Base-by-base conservation (phyloP, 1,139 yeast genomes). In the Diutina scorzettiae region DNA sequence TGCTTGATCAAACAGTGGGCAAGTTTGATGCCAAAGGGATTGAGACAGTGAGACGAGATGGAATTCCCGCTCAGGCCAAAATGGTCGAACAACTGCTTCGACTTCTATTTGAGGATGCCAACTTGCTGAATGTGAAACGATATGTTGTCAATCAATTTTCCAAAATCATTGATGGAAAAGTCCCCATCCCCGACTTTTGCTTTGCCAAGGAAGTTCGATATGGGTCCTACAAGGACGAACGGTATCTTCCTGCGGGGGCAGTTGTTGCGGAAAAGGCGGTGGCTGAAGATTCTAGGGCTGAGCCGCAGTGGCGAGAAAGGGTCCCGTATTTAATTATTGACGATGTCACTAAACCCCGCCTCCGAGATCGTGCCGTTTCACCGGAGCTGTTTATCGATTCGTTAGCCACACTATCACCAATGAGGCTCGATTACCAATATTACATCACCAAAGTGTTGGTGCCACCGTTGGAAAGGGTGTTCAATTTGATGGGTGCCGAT, bases 1-100 rank as follows among this genome's bases (percentile, higher is more conserved):
- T 59, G 28, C 71, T 66, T 33, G 60, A 60, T 16, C 89, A 83
- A 51, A 50, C 43, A 3, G 60, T 49, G 6, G 86, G 96, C 0
- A 70, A 61, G 25, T 89, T 91, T 57, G 97, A 91, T 62, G 96
- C 98, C 2, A 91, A 91, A 52, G 98, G 98, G 1, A 87, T 86
- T 16, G 98, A 91, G 57, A 91, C 97, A 0, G 83, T 91, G 0
- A 60, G 98, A 47, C 65, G 98, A 49, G 98, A 91, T 59, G 97
- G 96, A 0, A 82, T 89, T 16, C 95, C 95, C 0, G 95, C 95
- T 0, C 95, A 84, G 50, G 94, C 77, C 58, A 81, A 81, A 52
- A 78, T 91, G 34, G 78, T 85, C 21, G 95, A 85, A 48, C 74
- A 75, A 47, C 63, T 83, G 0, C 59, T 91, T 8, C 64, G 81